A percentile compares a stretch with the other conserved stretches of the same genome.
Conservation (phyloP, 2,329 filamentous ascomycete species). For the Colletotrichum orbiculare region DNA sequence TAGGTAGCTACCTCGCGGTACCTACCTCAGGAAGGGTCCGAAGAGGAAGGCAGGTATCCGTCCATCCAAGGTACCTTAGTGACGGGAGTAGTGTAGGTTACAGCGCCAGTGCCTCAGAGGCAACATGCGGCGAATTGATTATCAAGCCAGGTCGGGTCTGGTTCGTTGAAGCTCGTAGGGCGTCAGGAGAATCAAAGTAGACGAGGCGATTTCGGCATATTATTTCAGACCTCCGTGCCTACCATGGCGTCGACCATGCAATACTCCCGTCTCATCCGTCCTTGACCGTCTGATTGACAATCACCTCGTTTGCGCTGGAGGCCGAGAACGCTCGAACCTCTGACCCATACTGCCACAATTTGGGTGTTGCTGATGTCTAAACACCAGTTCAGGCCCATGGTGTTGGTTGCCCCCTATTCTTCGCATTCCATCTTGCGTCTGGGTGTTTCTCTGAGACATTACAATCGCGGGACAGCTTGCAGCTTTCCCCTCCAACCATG, state of each 20-base stretch:
- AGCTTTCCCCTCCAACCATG: constrained; percentile 11
- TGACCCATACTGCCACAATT: background rate
- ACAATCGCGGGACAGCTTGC: constrained; percentile 9
- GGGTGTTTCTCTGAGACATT: constrained; percentile 29
- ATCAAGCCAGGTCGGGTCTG: constrained; percentile 22
- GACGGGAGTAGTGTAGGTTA: no score
- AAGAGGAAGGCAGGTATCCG: no score
- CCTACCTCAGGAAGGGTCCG: no score
- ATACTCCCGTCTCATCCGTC: background rate
- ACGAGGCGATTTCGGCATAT: constrained; percentile 20
- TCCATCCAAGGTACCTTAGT: no score
- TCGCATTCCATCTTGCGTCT: constrained; percentile 20
- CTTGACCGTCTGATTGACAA: constrained; percentile 8
- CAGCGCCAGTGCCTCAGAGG: background rate
- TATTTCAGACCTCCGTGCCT: background rate
- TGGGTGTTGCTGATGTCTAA: constrained; percentile 10
- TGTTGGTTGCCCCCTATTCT: constrained; percentile 20
- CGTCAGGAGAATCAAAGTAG: background rate
- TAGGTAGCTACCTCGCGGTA: no score
- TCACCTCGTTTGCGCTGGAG: constrained; percentile 9
- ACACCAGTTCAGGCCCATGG: background rate
- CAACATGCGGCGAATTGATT: constrained; percentile 33
- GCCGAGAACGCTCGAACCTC: constrained; percentile 18
- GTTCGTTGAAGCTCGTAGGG: no score
- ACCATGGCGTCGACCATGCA: background rate